A percentile compares a stretch with the other conserved stretches of the same genome.
These are phyloP conservation scores for Ogataea dorogensis DNA, from an alignment of 805 yeast genomes.

Conservation along the genomic window DNA sequence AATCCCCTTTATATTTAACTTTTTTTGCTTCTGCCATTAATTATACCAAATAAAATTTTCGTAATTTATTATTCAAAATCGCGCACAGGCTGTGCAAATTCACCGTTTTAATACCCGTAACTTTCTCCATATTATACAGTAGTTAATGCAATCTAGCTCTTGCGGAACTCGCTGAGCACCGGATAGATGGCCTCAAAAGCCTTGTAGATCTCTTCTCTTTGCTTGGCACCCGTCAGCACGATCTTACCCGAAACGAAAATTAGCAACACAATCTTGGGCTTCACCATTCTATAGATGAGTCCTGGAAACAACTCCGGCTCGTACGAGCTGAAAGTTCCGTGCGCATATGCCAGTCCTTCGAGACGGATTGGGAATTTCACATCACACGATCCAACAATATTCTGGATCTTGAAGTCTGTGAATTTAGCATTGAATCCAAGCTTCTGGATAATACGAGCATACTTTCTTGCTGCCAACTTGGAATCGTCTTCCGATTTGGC, in stretches of 20 bases:
- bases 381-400: conserved; percentile 98
- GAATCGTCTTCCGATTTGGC: conserved; percentile 98
- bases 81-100: conserved; percentile 13
- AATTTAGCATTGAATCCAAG: conserved; percentile 97
- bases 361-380: conserved; percentile 96
- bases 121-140: conserved; percentile 13
- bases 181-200: conserved; percentile 99
- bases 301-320: conserved; percentile 99
- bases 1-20: conserved; percentile 9
- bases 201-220: conserved; percentile 96
- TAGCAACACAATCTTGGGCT: conserved; percentile 93
- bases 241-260: conserved; percentile 97
- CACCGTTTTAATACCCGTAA: conserved; percentile 2
- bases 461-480: conserved; percentile 95
- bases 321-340: conserved; percentile 97
- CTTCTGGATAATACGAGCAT: conserved; percentile 96
- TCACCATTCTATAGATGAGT: conserved; percentile 97
- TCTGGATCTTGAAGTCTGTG: conserved; percentile 96
- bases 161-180: conserved; percentile 95
- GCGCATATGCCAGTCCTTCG: conserved; percentile 96
- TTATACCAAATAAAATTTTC: conserved; percentile 1
- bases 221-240: conserved; percentile 97
- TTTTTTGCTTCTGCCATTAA: conserved; percentile 3
- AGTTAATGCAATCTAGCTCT: conserved; percentile 32
- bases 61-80: conserved; percentile 7